Evolutionary conservation across 2,329 filamentous ascomycete genomes (phyloP), one percentile per base, ranked within the genome.

Genomic region (Monilinia laxa): DNA sequence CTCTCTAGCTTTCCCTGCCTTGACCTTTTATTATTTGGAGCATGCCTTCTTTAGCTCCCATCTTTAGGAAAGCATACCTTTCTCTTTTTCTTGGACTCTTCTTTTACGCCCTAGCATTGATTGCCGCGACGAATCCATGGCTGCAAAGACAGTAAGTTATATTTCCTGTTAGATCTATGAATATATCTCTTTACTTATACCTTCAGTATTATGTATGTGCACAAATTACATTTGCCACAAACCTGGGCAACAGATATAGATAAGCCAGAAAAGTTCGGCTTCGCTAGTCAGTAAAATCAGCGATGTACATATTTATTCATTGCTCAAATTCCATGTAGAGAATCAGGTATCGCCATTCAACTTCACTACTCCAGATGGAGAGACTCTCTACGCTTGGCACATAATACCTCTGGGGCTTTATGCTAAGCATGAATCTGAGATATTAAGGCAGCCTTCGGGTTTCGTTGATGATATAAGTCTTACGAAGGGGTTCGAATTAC

Each of bases 341-440:
- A 92, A 93, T 72, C 94, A 98, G 79, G 90, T 96, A 3, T 93
- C 92, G 7, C 91, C 94, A 0, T 97, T 98, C 77, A 87, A 85
- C 58, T 79, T 98, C 49, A 80, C 79, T 4, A 95, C 92, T 0
- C 81, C 86, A 1, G 93, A 97, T 76, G 86, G 87, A 51, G 89
- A 93, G 77, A 86, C 81, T 2, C 80, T 98, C 23, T 96, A 95
- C 75, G 91, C 90, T 35, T 98, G 94, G 94, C 94, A 97, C 75
- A 84, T 98, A 65, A 80, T 97, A 59, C 94, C 94, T 0, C 79
- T 96, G 9, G 87, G 89, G 62, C 80, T 92, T 0, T 96, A 96
- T 76, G 81, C 87, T 9, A 82, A 89, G 71, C 84, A 96, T 72
- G 90, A 96, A 73, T 79, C 82, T 28, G 79, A 80, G 18, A 80